phyloP scores from a whole-genome alignment of 345 rosid genomes.

The Noccaea caerulescens region DNA sequence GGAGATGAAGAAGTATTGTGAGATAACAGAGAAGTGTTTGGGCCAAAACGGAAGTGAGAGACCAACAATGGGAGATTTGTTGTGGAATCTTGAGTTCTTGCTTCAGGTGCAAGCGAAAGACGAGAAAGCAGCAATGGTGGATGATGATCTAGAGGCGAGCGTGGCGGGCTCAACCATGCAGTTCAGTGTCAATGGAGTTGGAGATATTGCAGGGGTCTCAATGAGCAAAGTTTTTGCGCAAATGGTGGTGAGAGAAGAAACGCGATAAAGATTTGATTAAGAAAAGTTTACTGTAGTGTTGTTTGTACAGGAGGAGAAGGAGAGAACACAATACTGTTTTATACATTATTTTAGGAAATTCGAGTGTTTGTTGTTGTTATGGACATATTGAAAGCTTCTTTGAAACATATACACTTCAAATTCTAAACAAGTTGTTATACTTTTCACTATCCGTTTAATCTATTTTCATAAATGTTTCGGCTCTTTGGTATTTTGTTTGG shows the following conservation, averaged over 20 bases:
- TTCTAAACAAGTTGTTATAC: slow-evolving; percentile 7
- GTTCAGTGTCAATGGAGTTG: slow-evolving; percentile 45
- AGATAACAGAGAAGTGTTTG: slow-evolving; percentile 69
- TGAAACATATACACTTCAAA: slow-evolving; percentile 7
- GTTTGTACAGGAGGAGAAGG: slow-evolving; percentile 29
- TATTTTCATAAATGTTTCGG: neutral
- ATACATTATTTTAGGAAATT: slow-evolving; percentile 11
- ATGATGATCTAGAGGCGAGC: slow-evolving; percentile 39
- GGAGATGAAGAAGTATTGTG: slow-evolving; percentile 56
- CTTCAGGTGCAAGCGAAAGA: slow-evolving; percentile 55
- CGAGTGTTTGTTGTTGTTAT: neutral
- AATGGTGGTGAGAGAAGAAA: slow-evolving; percentile 70
- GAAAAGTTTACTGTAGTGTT: slow-evolving; percentile 23
- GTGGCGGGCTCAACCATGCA: slow-evolving; percentile 34
- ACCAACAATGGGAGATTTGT: slow-evolving; percentile 70
- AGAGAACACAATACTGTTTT: slow-evolving; percentile 15
- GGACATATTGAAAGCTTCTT: too few species aligned
- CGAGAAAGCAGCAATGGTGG: slow-evolving; percentile 42
- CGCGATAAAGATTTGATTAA: slow-evolving; percentile 35
- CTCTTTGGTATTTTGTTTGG: neutral
- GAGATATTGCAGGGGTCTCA: slow-evolving; percentile 55
- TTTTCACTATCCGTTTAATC: neutral
- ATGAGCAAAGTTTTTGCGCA: slow-evolving; percentile 71
- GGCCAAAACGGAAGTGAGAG: slow-evolving; percentile 50
- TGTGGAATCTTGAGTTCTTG: slow-evolving; percentile 71